Conservation (phyloP, 345 rosid species). For the Jatropha curcas region DNA sequence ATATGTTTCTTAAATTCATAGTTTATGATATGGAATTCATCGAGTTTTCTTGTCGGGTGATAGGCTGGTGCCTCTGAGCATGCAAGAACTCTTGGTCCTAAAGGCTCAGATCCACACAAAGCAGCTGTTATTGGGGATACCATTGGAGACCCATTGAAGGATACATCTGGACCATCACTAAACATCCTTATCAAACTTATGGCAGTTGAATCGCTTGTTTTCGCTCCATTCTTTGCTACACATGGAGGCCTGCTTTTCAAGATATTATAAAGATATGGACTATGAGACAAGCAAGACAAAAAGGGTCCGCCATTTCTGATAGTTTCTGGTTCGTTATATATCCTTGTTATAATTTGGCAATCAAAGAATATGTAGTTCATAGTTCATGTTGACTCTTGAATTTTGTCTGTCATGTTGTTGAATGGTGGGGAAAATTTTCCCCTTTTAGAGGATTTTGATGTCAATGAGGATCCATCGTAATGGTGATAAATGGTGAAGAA, state of each 20-base stretch:
- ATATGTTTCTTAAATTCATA: background rate
- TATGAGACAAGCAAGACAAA: background rate
- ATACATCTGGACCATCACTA: slow-evolving; percentile 96
- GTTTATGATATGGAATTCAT: background rate
- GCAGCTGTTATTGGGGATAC: slow-evolving; percentile 97
- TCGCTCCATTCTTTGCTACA: slow-evolving; percentile 94
- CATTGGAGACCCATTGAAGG: slow-evolving; percentile 94
- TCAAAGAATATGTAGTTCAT: slow-evolving; percentile 9
- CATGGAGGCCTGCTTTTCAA: slow-evolving; percentile 95
- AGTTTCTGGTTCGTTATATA: background rate
- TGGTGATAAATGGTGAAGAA: background rate
- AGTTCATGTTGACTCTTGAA: slow-evolving; percentile 14
- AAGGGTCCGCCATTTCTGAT: slow-evolving; percentile 1
- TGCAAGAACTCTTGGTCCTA: slow-evolving; percentile 83
- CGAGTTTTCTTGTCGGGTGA: background rate
- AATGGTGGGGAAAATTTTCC: background rate
- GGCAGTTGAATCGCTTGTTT: slow-evolving; percentile 96
- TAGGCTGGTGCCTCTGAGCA: slow-evolving; percentile 95
- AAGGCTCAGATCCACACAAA: slow-evolving; percentile 95
- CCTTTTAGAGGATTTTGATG: background rate
- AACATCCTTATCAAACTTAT: slow-evolving; percentile 96
- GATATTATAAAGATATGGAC: slow-evolving; percentile 45
- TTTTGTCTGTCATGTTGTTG: slow-evolving; percentile 9
- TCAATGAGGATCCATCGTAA: background rate
- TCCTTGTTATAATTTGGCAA: background rate